A percentile compares a stretch with the other conserved stretches of the same genome.
Conservation (phyloP, 2,329 filamentous ascomycete genomes). For the Cordyceps cicadae region DNA sequence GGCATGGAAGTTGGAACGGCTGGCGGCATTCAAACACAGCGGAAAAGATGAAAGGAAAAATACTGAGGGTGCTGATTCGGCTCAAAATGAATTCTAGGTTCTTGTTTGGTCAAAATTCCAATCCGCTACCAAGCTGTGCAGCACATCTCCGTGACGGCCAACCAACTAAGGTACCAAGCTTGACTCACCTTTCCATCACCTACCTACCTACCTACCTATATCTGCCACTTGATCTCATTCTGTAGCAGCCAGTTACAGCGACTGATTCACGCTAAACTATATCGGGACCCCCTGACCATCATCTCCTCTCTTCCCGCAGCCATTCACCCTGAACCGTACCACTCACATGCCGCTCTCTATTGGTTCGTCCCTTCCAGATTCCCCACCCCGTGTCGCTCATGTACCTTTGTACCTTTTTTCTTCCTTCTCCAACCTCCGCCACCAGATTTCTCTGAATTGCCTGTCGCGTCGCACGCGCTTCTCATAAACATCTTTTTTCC, state of each 20-base stretch:
- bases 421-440: not conserved
- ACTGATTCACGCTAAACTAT: not conserved
- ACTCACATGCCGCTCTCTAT: not conserved
- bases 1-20: too few species aligned
- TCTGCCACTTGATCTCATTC: not conserved
- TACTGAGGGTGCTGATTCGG: too few species aligned
- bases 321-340: not conserved
- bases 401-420: not conserved
- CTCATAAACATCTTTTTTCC: slow-evolving; percentile 1
- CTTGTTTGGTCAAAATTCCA: too few species aligned
- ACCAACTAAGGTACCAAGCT: too few species aligned
- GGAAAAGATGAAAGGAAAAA: too few species aligned
- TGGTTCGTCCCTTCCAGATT: not conserved
- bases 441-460: slow-evolving; percentile 3
- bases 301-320: not conserved
- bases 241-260: not conserved
- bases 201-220: not conserved
- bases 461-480: slow-evolving; percentile 4
- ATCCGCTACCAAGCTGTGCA: too few species aligned
- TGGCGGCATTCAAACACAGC: too few species aligned
- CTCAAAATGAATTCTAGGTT: too few species aligned
- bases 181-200: too few species aligned
- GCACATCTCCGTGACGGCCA: too few species aligned
- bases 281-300: not conserved
- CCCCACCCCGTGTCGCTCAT: not conserved